Evolutionary conservation across 1,139 yeast species (phyloP), one percentile per base, ranked within the genome.

Genomic region (Taphrina communis): DNA sequence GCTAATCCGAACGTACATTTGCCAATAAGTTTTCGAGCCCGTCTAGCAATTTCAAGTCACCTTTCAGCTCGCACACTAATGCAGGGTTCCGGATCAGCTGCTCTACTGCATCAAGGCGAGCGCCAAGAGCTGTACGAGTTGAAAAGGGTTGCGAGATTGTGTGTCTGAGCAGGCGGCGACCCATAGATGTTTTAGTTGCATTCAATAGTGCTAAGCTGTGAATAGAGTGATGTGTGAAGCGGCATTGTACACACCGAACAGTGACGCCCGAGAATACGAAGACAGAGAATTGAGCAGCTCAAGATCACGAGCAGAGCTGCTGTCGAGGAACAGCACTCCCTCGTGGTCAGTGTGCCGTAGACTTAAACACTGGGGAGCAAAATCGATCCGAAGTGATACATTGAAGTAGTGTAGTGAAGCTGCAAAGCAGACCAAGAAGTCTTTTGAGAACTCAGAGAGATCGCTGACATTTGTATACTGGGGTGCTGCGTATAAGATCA

Each of bases 141-240:
- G 83, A 81, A 35, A 83, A 73, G 0, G 85, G 85, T 69, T 83
- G 86, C 19, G 83, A 72, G 3, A 83, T 77, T 66, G 78, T 80
- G 31, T 77, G 79, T 70, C 79, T 77, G 55, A 83, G 73, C 17
- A 79, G 71, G 65, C 85, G 72, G 21, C 75, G 76, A 0, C 85
- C 86, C 85, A 83, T 83, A 65, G 80, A 80, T 0, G 85, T 82
- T 0, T 75, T 72, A 1, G 84, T 82, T 1, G 73, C 71, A 70
- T 82, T 78, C 65, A 83, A 72, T 21, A 50, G 36, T 21, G 36
- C 53, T 50, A 50, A 11, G 4, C 36, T 50, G 12, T 50, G 36
- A 50, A 35, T n/a, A 1, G 12, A 9, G 53, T 9, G 35, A 3
- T n/a, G n/a, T 9, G 36, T 8, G 11, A 1, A 50, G 7, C n/a